Evolutionary conservation across 208 protist genomes (phyloP), one percentile per base, ranked within the genome.

Genomic region (Porcisia deanei): DNA sequence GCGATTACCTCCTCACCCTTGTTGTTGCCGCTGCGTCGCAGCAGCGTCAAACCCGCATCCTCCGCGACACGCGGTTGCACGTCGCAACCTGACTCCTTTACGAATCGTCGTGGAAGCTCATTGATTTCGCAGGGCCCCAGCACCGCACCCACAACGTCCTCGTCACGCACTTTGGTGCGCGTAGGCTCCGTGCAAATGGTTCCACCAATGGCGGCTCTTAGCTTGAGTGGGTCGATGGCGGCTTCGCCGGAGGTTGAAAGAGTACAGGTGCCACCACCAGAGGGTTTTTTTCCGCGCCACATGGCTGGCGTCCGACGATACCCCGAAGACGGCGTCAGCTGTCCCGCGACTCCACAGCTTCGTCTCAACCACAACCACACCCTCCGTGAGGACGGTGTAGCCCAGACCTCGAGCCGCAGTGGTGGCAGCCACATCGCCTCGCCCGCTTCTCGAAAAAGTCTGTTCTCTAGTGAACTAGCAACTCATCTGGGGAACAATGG

Each of bases 231-330:
- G 30, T 76, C 65, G 6, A 61, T 81, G 3, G 57, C 37, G 41
- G 52, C 71, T 0, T 16, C 64, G 8, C 52, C 20, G 16, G 58
- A 60, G 1, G 63, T 53, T 8, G 71, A 76, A 1, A 52, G 49
- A 20, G 69, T 71, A n/a, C 47, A 83, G 10, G 61, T 80, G 54
- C 72, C 85, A 14, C 79, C 79, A 20, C 67, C 60, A 41, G 88
- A 87, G 66, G 89, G 89, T 22, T 81, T 88, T 49, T 93, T 89
- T 71, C 89, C 79, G 16, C 73, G 79, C 55, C 79, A 54, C 55
- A 61, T 83, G 55, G 57, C 64, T 37, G 73, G 74, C 18, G 79
- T 79, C 18, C 12, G 18, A 3, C 74, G 78, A n/a, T 78, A 82
- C 54, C 2, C 54, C 8, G 78, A 82, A 18, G 78, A 73, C 10